Percentiles rank a stretch among this genome's conserved stretches.
Conservation (phyloP, 179 eudicot genomes). For the Amaranthus tricolor region DNA sequence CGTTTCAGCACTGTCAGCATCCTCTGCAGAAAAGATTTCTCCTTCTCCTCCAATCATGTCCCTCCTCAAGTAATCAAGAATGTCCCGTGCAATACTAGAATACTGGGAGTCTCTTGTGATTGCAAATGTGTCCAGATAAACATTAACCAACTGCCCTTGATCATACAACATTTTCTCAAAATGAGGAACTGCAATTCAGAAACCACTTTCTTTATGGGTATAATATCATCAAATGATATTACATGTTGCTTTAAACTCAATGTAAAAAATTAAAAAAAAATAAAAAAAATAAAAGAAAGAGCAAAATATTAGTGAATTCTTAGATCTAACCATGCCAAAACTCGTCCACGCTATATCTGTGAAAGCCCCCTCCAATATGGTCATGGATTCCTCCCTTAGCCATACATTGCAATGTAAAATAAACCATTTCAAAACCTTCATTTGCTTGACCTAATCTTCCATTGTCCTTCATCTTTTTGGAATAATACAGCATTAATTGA, state of each 20-base stretch:
- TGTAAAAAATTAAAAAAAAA: not conserved
- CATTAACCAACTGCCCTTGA: conserved; percentile 86
- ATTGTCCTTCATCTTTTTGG: conserved; percentile 55
- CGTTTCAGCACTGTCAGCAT: conserved; percentile 90
- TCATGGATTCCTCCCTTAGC: conserved; percentile 94
- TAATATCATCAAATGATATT: not conserved
- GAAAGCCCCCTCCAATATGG: conserved; percentile 94
- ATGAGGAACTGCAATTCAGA: conserved; percentile 73
- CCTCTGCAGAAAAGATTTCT: conserved; percentile 92
- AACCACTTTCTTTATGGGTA: not conserved
- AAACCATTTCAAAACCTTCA: conserved; percentile 60
- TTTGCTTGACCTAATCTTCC: conserved; percentile 51
- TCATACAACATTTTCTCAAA: conserved; percentile 97
- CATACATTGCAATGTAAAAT: conserved; percentile 69
- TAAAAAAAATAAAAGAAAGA: not conserved
- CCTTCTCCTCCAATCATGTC: conserved; percentile 88
- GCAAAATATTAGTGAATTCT: not conserved
- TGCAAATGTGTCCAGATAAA: conserved; percentile 71
- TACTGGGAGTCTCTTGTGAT: conserved; percentile 60
- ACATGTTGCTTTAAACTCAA: not conserved
- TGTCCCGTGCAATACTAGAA: conserved; percentile 63
- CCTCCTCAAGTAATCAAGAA: conserved; percentile 86
- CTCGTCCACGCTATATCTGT: conserved; percentile 97
- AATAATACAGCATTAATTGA: conserved; percentile 69
- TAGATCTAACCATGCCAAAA: conserved; percentile 84